Conservation (phyloP, 305 asterid genomes). For the Andrographis paniculata region DNA sequence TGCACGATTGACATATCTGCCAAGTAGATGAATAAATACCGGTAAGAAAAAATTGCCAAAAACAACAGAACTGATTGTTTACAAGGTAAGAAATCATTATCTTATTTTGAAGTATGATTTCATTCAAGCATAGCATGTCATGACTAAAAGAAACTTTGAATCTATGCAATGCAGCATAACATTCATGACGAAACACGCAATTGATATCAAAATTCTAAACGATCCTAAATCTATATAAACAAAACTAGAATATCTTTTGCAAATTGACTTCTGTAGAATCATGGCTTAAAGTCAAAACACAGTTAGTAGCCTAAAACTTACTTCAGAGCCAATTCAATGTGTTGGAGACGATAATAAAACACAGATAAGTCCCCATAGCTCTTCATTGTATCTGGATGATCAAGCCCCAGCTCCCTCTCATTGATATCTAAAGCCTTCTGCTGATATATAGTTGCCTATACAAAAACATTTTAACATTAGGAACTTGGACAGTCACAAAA, state of each 20-base stretch:
- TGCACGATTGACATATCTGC: conserved; percentile 98
- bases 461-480: conserved; percentile 19
- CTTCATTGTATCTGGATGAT: conserved; percentile 99
- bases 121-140: not conserved
- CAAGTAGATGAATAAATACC: conserved; percentile 1
- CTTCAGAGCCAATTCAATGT: conserved; percentile 95
- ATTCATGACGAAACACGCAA: conserved; percentile 1
- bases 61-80: not conserved
- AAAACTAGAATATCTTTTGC: conserved; percentile 9
- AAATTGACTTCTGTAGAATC: conserved; percentile 2
- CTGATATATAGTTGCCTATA: conserved; percentile 93
- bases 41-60: not conserved
- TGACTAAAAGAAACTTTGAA: not conserved
- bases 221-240: conserved; percentile 11
- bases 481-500: conserved; percentile 12
- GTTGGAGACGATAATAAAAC: conserved; percentile 98
- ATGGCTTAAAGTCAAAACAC: conserved; percentile 11
- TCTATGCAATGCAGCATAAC: not conserved
- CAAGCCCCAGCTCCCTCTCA: conserved; percentile 99
- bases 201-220: conserved; percentile 2
- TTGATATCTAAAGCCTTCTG: conserved; percentile 98
- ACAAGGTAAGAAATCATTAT: conserved; percentile 8
- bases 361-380: conserved; percentile 99
- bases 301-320: conserved; percentile 23
- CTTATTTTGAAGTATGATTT: conserved; percentile 1